Base-by-base conservation (phyloP, 495 filamentous ascomycete species). In the Penicillium desertorum region DNA sequence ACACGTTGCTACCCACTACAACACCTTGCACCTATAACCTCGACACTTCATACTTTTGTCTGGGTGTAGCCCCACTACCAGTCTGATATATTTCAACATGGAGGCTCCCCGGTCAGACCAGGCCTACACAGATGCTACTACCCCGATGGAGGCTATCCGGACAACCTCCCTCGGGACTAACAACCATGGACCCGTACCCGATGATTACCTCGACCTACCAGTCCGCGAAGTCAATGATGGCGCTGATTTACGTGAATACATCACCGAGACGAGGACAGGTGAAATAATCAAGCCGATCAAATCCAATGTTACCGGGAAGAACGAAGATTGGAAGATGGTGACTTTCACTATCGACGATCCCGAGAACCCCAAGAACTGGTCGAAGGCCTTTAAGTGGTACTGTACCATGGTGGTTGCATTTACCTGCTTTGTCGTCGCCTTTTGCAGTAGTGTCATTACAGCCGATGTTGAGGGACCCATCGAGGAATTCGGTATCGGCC, bases 251-350 rank as follows among this genome's bases (percentile, higher is more conserved):
- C 74, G 76, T 23, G 88, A 90, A 67, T 91, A 85, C 59, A 83
- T 76, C 5, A 68, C 72, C 23, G 87, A 89, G 66, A 87, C 84
- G 10, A 60, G 67, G 23, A 61, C 64, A 0, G 88, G 87, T 5
- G 73, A 84, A 53, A 87, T 90, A 56, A 74, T 84, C 53, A 82
- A 80, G 56, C 71, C 72, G 22, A 61, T 81, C 41, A 69, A 68
- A 22, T 84, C 85, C 5, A 68, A 83, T 27, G 74, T 67, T 14
- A 76, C 80, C 2, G 81, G 83, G 41, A 65, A 78, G 49, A 68
- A 80, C 25, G 75, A 77, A 50, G 77, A 79, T 42, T 89, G 86
- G 77, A 88, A 89, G 62, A 73, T 93, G 23, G 89, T 93, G 23
- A 86, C 84, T 0, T 93, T 90, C 68, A 76, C 72, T 9, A 78